Evolutionary conservation across 768 basidiomycete genomes (phyloP), one percentile per base, ranked within the genome.

Genomic region (Leccinum boreale): DNA sequence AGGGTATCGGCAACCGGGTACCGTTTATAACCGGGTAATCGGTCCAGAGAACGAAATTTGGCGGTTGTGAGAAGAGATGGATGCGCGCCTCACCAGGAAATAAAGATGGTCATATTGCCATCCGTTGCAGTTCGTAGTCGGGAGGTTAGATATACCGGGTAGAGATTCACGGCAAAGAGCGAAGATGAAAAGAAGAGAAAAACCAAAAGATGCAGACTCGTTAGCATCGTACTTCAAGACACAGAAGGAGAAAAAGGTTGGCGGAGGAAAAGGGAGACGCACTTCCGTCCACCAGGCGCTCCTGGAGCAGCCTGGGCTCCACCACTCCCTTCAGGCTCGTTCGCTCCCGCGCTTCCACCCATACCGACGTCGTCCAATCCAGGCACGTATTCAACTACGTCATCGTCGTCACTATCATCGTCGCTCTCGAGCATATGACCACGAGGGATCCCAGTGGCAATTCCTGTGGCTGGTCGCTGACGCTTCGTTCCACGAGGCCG

Each of bases 361-460:
- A 19, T 47, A 39, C 49, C 39, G 28, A 28, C 28, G 3, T 49
- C 52, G 36, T 57, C 55, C 31, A 45, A 24, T 12, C 65, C 65
- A 59, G 55, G 58, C 6, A 59, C 50, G 64, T 61, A 67, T 23
- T 72, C 70, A 21, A 53, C 26, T 21, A 65, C 48, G 2, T 72
- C 71, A 1, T 73, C 71, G 1, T 72, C 70, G 0, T 72, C 71
- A 9, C 68, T 73, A 2, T 72, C 71, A 21, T 67, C 65, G 2
- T 72, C 72, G 21, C 71, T 72, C n/a, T 66, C 62, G 8, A 23
- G 50, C 11, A 58, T 6, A 35, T 59, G 55, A 12, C 45, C 28
- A 47, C 55, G 56, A 46, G 55, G 21, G 9, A 52, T 19, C 4
- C 53, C 49, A 1, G 46, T 52, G 10, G 35, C 21, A 19, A 28